phyloP scores from a whole-genome alignment of 768 basidiomycete genomes.

The Termitomyces sp. region DNA sequence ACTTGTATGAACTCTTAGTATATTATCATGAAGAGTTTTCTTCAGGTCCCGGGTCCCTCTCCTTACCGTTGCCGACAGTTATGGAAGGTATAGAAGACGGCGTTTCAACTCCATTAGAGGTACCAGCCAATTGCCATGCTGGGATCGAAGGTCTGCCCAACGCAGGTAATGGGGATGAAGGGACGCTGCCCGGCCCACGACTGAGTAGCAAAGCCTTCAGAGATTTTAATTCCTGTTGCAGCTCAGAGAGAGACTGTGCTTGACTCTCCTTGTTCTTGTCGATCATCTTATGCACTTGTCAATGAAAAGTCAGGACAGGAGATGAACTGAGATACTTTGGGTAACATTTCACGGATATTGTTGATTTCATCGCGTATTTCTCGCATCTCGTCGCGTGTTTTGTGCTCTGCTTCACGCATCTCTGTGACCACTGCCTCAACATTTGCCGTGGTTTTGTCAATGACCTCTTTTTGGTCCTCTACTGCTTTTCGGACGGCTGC shows the following conservation, averaged over 20 bases:
- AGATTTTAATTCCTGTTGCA: slow-evolving; percentile 93
- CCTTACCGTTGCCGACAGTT: slow-evolving; percentile 44
- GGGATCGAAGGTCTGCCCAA: slow-evolving; percentile 75
- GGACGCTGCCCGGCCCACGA: slow-evolving; percentile 51
- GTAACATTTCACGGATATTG: slow-evolving; percentile 87
- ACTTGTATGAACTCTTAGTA: not conserved
- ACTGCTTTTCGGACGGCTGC: slow-evolving; percentile 67
- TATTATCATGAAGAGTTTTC: not conserved
- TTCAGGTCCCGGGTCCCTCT: slow-evolving; percentile 46
- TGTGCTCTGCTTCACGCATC: slow-evolving; percentile 74
- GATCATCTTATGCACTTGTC: slow-evolving; percentile 66
- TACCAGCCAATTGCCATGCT: slow-evolving; percentile 79
- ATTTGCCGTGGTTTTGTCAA: slow-evolving; percentile 68
- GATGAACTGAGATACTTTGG: slow-evolving; percentile 60
- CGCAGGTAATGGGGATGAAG: slow-evolving; percentile 49
- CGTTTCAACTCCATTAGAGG: slow-evolving; percentile 9
- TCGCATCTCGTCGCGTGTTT: slow-evolving; percentile 83
- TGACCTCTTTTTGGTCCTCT: slow-evolving; percentile 70
- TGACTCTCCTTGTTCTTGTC: slow-evolving; percentile 90
- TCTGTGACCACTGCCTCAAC: slow-evolving; percentile 71
- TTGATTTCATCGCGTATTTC: slow-evolving; percentile 91
- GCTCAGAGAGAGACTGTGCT: slow-evolving; percentile 74
- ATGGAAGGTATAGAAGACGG: slow-evolving; percentile 6
- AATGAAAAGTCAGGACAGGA: not conserved
- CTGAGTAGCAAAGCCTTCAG: slow-evolving; percentile 86